A percentile compares a stretch with the other conserved stretches of the same genome.
Conservation (phyloP, 495 filamentous ascomycete genomes). For the Tuber umbilicatum region DNA sequence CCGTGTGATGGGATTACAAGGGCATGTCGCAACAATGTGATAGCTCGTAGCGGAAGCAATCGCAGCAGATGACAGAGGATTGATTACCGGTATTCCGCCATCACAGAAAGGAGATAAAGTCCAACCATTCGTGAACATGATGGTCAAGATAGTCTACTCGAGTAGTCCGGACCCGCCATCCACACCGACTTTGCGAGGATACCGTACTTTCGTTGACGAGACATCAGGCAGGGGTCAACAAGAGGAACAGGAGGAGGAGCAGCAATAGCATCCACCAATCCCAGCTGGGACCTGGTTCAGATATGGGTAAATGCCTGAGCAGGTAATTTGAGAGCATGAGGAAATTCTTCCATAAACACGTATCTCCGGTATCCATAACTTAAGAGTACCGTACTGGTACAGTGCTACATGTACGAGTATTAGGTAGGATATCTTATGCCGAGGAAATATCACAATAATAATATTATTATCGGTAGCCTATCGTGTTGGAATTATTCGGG, state of each 20-base stretch:
- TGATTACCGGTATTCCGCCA: not conserved
- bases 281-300: not conserved
- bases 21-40: not conserved
- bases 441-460: not conserved
- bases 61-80: not conserved
- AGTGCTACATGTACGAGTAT: too few species aligned
- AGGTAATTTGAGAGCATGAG: not conserved
- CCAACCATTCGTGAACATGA: not conserved
- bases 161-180: too few species aligned
- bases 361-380: not conserved
- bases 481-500: not conserved
- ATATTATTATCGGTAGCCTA: too few species aligned
- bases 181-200: not conserved
- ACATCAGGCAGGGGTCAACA: not conserved
- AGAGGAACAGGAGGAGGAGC: not conserved
- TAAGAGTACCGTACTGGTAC: not conserved
- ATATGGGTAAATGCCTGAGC: not conserved
- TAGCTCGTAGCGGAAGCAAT: not conserved
- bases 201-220: not conserved
- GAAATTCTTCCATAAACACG: not conserved
- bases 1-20: constrained; percentile 2
- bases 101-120: not conserved
- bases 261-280: not conserved
- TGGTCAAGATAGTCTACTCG: not conserved
- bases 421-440: not conserved